phyloP scores from a whole-genome alignment of 2,329 filamentous ascomycete species.

The Microcera coccophila region DNA sequence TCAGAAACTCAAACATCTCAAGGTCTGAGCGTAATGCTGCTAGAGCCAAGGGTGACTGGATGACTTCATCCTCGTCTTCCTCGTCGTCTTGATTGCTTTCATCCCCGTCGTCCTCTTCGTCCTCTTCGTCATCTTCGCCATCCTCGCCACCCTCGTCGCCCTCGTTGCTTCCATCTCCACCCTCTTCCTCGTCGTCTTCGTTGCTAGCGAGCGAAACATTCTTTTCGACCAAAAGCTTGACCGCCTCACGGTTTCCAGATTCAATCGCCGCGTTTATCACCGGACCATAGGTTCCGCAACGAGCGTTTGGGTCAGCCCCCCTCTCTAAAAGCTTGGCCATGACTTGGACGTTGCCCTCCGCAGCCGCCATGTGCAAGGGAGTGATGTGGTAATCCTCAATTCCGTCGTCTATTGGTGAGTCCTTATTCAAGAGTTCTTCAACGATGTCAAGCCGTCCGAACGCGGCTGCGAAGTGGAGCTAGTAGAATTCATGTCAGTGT shows the following conservation, averaged over 20 bases:
- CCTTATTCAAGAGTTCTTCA: background rate
- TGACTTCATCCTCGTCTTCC: background rate
- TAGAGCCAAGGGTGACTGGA: conserved; percentile 34
- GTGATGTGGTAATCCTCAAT: conserved; percentile 31
- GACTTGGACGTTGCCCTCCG: conserved; percentile 35
- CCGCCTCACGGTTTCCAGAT: conserved; percentile 39
- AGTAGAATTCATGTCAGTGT: background rate
- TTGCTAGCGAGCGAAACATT: conserved; percentile 33
- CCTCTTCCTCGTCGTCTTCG: background rate
- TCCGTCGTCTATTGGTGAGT: conserved; percentile 21
- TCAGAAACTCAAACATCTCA: conserved; percentile 40
- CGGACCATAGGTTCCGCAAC: conserved; percentile 23
- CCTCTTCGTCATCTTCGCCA: conserved; percentile 20
- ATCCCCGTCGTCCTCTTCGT: background rate
- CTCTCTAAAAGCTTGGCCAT: conserved; percentile 38
- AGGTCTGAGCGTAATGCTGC: conserved; percentile 37
- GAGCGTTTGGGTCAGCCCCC: conserved; percentile 36
- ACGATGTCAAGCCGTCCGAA: background rate
- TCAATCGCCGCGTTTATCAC: conserved; percentile 41
- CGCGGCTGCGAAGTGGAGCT: background rate
- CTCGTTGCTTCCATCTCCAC: conserved; percentile 5
- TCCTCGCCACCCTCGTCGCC: conserved; percentile 10
- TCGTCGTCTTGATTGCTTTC: background rate
- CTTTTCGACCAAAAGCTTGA: conserved; percentile 37
- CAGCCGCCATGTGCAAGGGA: conserved; percentile 38